A percentile compares a stretch with the other conserved stretches of the same genome.
phyloP scores from a whole-genome alignment of 768 basidiomycete genomes.

The Phylloporus arenicola region DNA sequence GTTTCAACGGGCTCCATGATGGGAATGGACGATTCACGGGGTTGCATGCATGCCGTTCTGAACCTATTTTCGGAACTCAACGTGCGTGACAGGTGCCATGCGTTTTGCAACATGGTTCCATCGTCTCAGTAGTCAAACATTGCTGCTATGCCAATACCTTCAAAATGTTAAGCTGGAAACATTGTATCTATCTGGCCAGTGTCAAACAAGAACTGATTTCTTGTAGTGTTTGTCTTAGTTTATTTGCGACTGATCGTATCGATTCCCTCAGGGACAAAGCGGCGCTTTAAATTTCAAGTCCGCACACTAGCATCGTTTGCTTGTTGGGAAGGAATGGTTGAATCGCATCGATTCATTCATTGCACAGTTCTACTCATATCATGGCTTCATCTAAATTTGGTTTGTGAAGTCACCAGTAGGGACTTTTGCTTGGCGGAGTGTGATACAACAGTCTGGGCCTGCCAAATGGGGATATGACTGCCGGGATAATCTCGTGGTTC shows the following conservation, averaged over 20 bases:
- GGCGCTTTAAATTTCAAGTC: not conserved
- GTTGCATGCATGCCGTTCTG: no score
- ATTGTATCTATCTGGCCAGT: no score
- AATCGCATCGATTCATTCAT: not conserved
- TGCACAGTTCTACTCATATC: no score
- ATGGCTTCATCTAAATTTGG: no score
- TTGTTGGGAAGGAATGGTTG: not conserved
- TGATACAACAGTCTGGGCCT: not conserved
- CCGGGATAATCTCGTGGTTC: slow-evolving; percentile 6
- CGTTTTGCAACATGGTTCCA: not conserved
- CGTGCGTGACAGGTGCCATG: not conserved
- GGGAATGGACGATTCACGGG: no score
- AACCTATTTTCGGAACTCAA: no score
- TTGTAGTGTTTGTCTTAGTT: not conserved
- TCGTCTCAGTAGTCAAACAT: no score
- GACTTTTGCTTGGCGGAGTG: no score
- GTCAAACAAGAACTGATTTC: not conserved
- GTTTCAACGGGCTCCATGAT: no score
- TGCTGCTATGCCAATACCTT: no score
- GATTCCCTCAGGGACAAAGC: not conserved
- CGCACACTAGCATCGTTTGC: not conserved
- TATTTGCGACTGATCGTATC: not conserved
- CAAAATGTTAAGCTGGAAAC: no score
- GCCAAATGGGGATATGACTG: not conserved
- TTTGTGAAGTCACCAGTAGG: no score